Percentiles rank a stretch among this genome's conserved stretches.
These are phyloP conservation scores for Ceriops zippeliana DNA, from an alignment of 345 rosid species.

Conservation along the genomic window DNA sequence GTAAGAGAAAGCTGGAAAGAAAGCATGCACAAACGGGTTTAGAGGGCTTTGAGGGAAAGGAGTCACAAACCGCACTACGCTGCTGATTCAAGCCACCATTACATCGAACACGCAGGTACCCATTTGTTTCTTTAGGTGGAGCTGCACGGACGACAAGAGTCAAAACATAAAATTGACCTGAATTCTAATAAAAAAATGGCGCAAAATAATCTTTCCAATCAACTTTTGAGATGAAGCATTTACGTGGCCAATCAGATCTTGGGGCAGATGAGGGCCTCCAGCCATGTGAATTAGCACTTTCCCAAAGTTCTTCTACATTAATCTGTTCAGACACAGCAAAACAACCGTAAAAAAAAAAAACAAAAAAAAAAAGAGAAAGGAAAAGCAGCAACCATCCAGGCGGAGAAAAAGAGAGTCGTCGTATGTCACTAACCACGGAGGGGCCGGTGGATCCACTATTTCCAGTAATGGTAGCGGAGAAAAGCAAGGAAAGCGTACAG, in stretches of 20 bases:
- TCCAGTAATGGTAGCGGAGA: constrained; percentile 45
- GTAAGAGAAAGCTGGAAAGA: not conserved
- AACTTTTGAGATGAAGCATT: constrained; percentile 26
- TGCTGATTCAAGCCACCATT: constrained; percentile 99
- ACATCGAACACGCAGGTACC: constrained; percentile 95
- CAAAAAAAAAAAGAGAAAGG: not conserved
- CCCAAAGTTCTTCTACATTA: constrained; percentile 79
- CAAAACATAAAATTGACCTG: not conserved
- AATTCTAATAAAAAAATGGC: not conserved
- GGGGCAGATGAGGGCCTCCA: constrained; percentile 99
- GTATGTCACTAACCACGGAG: constrained; percentile 43
- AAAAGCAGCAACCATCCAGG: not conserved
- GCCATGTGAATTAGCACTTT: constrained; percentile 73
- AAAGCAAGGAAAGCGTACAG: constrained; percentile 68
- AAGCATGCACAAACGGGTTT: not conserved
- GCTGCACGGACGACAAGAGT: constrained; percentile 44
- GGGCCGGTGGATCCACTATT: constrained; percentile 40
- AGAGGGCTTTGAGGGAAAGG: not conserved
- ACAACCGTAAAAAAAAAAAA: not conserved
- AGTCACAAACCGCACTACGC: constrained; percentile 79
- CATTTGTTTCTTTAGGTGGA: constrained; percentile 74
- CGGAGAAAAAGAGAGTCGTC: too few relatives aligned
- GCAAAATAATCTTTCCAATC: not conserved
- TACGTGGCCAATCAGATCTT: constrained; percentile 89
- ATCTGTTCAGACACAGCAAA: constrained; percentile 40